Conservation (phyloP, 306 rosid genomes). For the Gleditsia sinensis region DNA sequence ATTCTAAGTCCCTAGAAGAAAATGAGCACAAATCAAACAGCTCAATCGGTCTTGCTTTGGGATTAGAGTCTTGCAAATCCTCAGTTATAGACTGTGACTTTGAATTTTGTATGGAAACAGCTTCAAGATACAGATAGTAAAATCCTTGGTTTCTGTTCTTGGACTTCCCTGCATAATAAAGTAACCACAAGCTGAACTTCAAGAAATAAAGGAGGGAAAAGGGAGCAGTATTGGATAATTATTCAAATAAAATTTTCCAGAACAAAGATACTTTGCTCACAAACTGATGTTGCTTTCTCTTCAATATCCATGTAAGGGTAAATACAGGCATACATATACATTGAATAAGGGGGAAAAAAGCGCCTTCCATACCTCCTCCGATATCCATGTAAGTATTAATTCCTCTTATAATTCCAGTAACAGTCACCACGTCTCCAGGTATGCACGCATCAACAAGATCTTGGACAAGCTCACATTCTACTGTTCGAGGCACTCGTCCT, state of each 20-base stretch:
- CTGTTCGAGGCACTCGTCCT: slow-evolving; percentile 95
- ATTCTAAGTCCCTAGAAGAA: slow-evolving; percentile 89
- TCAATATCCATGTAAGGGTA: slow-evolving; percentile 30
- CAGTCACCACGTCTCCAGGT: slow-evolving; percentile 97
- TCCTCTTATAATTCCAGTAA: slow-evolving; percentile 85
- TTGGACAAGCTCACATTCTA: slow-evolving; percentile 88
- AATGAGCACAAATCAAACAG: slow-evolving; percentile 74
- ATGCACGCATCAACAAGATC: slow-evolving; percentile 95
- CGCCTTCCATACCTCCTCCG: slow-evolving; percentile 75
- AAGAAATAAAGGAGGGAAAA: slow-evolving; percentile 3
- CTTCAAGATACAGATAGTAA: slow-evolving; percentile 89
- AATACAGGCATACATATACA: neutral
- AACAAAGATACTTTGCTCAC: slow-evolving; percentile 10
- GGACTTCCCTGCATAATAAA: slow-evolving; percentile 68
- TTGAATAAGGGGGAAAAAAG: slow-evolving; percentile 19
- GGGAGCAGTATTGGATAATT: slow-evolving; percentile 1
- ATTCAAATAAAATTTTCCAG: neutral
- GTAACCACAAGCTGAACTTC: slow-evolving; percentile 21
- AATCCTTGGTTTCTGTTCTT: slow-evolving; percentile 89
- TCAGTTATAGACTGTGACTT: slow-evolving; percentile 70
- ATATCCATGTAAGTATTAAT: slow-evolving; percentile 93
- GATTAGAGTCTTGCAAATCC: slow-evolving; percentile 61
- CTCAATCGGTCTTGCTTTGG: slow-evolving; percentile 65
- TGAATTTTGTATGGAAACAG: slow-evolving; percentile 79
- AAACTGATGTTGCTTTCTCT: slow-evolving; percentile 16